Evolutionary conservation across 371 early-diverging fungal genomes (phyloP).

Genomic region (Mortierella sp.): DNA sequence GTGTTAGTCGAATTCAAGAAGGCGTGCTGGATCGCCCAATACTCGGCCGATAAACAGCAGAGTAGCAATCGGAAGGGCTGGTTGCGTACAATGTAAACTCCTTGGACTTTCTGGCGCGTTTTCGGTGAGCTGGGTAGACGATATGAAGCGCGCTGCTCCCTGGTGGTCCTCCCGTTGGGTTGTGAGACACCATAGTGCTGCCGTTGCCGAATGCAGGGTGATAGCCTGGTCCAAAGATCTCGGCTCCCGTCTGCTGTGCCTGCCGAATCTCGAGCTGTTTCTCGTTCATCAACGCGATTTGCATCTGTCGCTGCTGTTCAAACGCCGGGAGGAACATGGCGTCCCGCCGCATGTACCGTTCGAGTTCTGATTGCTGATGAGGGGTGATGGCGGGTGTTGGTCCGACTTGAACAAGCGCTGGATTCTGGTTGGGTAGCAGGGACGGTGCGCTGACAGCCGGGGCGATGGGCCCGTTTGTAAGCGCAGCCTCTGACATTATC

Average conservation of each 20-base stretch:
- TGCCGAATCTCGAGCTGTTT: slow-evolving; percentile 43
- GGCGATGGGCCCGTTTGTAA: slow-evolving; percentile 21
- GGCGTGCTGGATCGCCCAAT: neutral
- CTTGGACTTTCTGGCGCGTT: slow-evolving; percentile 53
- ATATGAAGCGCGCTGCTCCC: slow-evolving; percentile 39
- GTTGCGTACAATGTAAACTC: slow-evolving; percentile 58
- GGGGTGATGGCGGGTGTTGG: slow-evolving; percentile 36
- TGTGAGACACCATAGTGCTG: neutral
- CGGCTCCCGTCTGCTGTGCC: slow-evolving; percentile 31
- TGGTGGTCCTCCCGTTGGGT: neutral
- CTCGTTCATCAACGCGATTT: slow-evolving; percentile 28
- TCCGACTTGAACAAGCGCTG: slow-evolving; percentile 32
- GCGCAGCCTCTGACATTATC: slow-evolving; percentile 24
- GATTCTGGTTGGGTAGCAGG: slow-evolving; percentile 24
- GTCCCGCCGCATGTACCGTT: slow-evolving; percentile 45
- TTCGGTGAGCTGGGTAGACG: slow-evolving; percentile 56
- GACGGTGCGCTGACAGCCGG: slow-evolving; percentile 64
- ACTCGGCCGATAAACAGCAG: neutral
- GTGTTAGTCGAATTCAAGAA: neutral
- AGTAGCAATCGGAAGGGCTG: neutral
- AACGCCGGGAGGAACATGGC: slow-evolving; percentile 38
- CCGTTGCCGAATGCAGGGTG: slow-evolving; percentile 54
- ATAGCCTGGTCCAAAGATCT: slow-evolving; percentile 59
- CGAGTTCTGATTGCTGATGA: slow-evolving; percentile 37
- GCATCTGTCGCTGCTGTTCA: slow-evolving; percentile 41